Evolutionary conservation across 1,284 basidiomycete genomes (phyloP).

Genomic region (Cutaneotrichosporon arboriforme): DNA sequence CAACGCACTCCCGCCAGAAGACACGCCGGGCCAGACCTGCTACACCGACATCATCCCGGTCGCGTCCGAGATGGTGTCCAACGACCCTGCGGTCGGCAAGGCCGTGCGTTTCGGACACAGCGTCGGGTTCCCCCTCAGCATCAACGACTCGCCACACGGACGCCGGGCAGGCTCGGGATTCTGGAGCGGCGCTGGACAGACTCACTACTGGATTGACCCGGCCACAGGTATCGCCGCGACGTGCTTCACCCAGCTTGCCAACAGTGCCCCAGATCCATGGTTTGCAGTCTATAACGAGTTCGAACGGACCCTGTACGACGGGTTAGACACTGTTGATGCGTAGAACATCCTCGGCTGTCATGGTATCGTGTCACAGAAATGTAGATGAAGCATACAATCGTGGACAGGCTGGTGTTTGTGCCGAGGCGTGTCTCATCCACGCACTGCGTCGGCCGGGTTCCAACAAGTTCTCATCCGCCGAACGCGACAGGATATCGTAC

Average conservation of each 20-base stretch:
- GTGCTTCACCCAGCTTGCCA: conserved; percentile 18
- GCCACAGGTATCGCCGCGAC: conserved; percentile 25
- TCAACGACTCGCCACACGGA: conserved; percentile 13
- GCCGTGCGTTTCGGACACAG: conserved; percentile 4
- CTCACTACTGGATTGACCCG: conserved; percentile 35
- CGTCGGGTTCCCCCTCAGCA: conserved; percentile 17
- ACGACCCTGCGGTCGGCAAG: neutral
- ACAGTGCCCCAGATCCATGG: conserved; percentile 14
- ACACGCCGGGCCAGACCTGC: neutral
- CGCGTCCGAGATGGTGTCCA: neutral
- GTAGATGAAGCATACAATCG: too few relatives aligned
- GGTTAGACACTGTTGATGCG: conserved; percentile 12
- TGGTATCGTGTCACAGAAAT: too few relatives aligned
- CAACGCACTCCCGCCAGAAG: conserved; percentile 9
- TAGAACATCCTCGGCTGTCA: too few relatives aligned
- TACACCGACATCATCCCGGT: neutral
- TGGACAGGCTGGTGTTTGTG: too few relatives aligned
- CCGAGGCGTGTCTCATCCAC: too few relatives aligned
- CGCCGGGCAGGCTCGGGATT: conserved; percentile 24
- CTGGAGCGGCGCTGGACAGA: conserved; percentile 32
- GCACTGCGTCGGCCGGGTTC: too few relatives aligned
- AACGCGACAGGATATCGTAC: too few relatives aligned
- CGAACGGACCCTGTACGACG: conserved; percentile 32
- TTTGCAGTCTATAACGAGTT: conserved; percentile 25
- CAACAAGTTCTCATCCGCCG: too few relatives aligned